These are phyloP conservation scores for Hyphodiscus hymeniophilus DNA, from an alignment of 495 filamentous ascomycete species.

Conservation along the genomic window DNA sequence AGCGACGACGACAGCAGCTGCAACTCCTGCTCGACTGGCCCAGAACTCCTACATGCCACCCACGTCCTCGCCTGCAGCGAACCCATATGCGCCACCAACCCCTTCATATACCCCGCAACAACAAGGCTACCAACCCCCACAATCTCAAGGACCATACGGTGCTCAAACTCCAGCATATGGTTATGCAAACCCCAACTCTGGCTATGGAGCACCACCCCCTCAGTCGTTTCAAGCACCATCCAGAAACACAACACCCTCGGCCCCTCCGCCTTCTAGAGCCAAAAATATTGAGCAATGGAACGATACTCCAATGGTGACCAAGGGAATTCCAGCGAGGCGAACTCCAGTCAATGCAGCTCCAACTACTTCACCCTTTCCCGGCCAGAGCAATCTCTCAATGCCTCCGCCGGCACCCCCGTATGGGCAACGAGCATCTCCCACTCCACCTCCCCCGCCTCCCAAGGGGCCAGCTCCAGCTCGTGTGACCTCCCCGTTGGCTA, in stretches of 20 bases:
- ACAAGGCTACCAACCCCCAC: slow-evolving; percentile 19
- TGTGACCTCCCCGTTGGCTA: slow-evolving; percentile 43
- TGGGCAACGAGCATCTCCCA: slow-evolving; percentile 30
- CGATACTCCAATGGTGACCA: slow-evolving; percentile 82
- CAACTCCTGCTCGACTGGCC: slow-evolving; percentile 24
- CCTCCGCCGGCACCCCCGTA: slow-evolving; percentile 41
- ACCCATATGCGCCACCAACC: slow-evolving; percentile 53
- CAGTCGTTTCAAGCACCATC: slow-evolving; percentile 20
- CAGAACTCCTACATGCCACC: slow-evolving; percentile 14
- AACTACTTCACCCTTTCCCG: slow-evolving; percentile 60
- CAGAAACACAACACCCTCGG: slow-evolving; percentile 48
- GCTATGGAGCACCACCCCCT: slow-evolving; percentile 26
- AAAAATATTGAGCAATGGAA: slow-evolving; percentile 81
- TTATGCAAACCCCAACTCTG: slow-evolving; percentile 6
- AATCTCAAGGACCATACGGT: slow-evolving; percentile 14
- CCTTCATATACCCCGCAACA: slow-evolving; percentile 24
- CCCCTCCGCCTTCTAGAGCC: slow-evolving; percentile 59
- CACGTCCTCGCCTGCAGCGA: slow-evolving; percentile 35
- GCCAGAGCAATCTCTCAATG: slow-evolving; percentile 38
- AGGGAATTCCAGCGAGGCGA: slow-evolving; percentile 58
- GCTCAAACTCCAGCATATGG: not conserved
- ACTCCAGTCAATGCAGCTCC: slow-evolving; percentile 58
- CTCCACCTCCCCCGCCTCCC: slow-evolving; percentile 49
- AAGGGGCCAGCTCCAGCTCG: slow-evolving; percentile 45
- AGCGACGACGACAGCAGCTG: slow-evolving; percentile 14